Evolutionary conservation across 371 early-diverging fungal genomes (phyloP).

Genomic region (Choanephora cucurbitarum): DNA sequence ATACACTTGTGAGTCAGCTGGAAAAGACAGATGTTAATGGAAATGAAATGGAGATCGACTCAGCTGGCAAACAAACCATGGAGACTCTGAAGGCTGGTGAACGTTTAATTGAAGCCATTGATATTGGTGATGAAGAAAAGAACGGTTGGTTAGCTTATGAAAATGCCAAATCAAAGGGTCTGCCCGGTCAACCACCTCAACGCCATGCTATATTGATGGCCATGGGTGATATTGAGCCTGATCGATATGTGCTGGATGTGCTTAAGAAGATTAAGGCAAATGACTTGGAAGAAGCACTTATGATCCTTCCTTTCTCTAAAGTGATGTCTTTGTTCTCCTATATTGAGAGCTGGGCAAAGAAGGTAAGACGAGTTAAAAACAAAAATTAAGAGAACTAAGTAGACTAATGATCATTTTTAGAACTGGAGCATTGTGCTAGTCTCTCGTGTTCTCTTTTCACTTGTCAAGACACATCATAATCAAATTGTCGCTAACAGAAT

Average conservation of each 20-base stretch:
- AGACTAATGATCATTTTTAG: too few relatives aligned
- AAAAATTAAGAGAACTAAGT: too few relatives aligned
- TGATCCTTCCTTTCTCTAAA: slow-evolving; percentile 82
- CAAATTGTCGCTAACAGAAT: slow-evolving; percentile 78
- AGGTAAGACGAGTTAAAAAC: slow-evolving; percentile 45
- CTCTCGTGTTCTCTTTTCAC: slow-evolving; percentile 78
- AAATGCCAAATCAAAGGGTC: slow-evolving; percentile 51
- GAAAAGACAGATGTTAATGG: slow-evolving; percentile 62
- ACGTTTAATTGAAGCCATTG: slow-evolving; percentile 87
- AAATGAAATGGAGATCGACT: slow-evolving; percentile 64
- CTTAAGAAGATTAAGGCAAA: slow-evolving; percentile 76
- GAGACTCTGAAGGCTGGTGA: slow-evolving; percentile 94
- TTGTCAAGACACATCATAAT: slow-evolving; percentile 83
- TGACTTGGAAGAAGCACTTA: slow-evolving; percentile 87
- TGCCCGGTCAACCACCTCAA: slow-evolving; percentile 62
- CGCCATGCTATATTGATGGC: slow-evolving; percentile 71
- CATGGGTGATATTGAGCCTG: slow-evolving; percentile 71
- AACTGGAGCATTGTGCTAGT: slow-evolving; percentile 77
- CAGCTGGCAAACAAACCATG: slow-evolving; percentile 83
- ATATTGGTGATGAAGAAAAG: slow-evolving; percentile 82
- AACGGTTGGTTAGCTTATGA: slow-evolving; percentile 68
- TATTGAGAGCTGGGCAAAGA: slow-evolving; percentile 77
- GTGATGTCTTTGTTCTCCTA: slow-evolving; percentile 76
- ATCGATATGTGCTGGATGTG: slow-evolving; percentile 79
- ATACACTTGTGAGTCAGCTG: slow-evolving; percentile 68